phyloP scores from a whole-genome alignment of 139 green algal genomes.

The Chlamydomonas asymmetrica region DNA sequence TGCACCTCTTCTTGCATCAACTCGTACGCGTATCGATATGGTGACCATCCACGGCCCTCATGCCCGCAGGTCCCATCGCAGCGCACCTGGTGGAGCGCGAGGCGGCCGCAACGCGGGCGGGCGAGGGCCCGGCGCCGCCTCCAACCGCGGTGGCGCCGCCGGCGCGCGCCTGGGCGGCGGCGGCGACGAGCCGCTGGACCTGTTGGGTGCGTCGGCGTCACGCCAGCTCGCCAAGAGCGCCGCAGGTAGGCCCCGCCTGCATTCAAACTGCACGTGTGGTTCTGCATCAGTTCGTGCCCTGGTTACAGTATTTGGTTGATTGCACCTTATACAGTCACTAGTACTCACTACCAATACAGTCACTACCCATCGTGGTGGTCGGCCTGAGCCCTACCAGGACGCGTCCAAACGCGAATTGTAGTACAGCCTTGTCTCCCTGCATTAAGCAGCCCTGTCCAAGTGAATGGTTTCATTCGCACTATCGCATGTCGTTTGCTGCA shows the following conservation, averaged over 20 bases:
- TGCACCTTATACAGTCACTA: too few relatives aligned
- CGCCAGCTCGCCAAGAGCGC: constrained; percentile 52
- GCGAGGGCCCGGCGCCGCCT: not conserved
- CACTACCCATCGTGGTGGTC: too few relatives aligned
- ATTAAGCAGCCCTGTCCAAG: too few relatives aligned
- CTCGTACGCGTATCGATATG: not conserved
- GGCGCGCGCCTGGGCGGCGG: constrained; percentile 31
- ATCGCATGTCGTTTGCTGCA: too few relatives aligned
- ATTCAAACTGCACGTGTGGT: too few relatives aligned
- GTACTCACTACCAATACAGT: too few relatives aligned
- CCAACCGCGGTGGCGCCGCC: constrained; percentile 11
- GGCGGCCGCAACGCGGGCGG: not conserved
- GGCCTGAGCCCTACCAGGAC: too few relatives aligned
- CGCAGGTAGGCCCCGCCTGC: constrained; percentile 30
- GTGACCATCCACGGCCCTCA: not conserved
- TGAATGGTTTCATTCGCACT: too few relatives aligned
- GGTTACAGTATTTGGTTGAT: too few relatives aligned
- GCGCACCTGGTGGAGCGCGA: not conserved
- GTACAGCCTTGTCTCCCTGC: not conserved
- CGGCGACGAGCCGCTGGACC: constrained; percentile 76
- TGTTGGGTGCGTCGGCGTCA: constrained; percentile 74
- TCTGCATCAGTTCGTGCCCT: too few relatives aligned
- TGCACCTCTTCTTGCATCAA: not conserved
- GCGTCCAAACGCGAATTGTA: not conserved
- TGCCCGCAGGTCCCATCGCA: not conserved